Evolutionary conservation across 2,329 filamentous ascomycete species (phyloP).

Genomic region (Sporothrix brasiliensis): DNA sequence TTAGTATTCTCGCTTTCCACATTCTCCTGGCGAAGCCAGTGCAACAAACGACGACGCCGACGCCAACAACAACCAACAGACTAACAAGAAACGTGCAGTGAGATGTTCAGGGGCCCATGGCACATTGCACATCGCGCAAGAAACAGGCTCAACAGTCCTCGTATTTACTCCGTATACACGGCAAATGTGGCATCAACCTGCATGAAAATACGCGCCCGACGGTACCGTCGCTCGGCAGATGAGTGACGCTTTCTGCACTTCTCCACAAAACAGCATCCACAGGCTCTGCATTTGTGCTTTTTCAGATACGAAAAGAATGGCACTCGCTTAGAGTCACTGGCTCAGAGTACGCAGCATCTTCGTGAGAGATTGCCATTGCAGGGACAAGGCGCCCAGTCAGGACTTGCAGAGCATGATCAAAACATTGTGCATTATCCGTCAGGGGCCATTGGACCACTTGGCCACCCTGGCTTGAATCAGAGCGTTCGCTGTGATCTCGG

Average conservation of each 20-base stretch:
- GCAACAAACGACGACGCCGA: not conserved
- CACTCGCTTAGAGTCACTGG: not conserved
- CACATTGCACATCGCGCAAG: not conserved
- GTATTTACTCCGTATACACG: no score
- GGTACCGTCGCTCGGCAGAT: not conserved
- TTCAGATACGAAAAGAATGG: not conserved
- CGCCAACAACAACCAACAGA: not conserved
- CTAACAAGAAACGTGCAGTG: not conserved
- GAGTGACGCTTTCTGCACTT: not conserved
- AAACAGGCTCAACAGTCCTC: no score
- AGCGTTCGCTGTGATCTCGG: not conserved
- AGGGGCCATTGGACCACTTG: no score
- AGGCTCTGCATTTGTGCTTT: not conserved
- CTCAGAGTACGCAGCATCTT: not conserved
- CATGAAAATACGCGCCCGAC: no score
- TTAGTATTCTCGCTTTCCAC: not conserved
- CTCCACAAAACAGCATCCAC: not conserved
- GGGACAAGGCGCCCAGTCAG: not conserved
- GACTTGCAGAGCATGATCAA: not conserved
- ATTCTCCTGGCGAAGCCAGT: not conserved
- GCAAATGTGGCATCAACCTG: no score
- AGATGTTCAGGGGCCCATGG: not conserved
- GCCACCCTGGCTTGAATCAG: not conserved
- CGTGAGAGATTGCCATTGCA: not conserved
- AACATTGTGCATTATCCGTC: not conserved